These are phyloP conservation scores for Dioszegia aurantiaca DNA, from an alignment of 768 basidiomycete genomes.

Conservation along the genomic window DNA sequence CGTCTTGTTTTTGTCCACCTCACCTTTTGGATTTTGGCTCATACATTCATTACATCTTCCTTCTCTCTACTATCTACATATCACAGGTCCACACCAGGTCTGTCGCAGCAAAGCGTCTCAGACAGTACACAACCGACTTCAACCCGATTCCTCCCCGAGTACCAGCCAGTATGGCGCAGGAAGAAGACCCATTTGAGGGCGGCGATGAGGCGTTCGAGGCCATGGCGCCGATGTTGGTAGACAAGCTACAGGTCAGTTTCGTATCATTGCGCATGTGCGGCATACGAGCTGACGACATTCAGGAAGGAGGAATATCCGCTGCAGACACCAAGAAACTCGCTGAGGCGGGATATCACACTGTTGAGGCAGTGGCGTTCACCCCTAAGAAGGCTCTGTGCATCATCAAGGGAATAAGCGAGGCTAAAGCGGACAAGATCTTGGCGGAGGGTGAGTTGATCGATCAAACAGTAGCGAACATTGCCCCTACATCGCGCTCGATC, in stretches of 20 bases:
- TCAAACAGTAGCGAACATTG: no score
- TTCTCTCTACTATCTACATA: neutral
- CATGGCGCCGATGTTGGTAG: conserved; percentile 77
- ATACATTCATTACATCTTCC: neutral
- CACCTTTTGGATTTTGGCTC: conserved; percentile 1
- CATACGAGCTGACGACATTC: conserved; percentile 25
- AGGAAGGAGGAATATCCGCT: conserved; percentile 82
- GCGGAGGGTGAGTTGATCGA: conserved; percentile 65
- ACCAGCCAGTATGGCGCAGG: conserved; percentile 29
- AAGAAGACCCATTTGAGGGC: conserved; percentile 51
- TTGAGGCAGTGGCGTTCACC: conserved; percentile 94
- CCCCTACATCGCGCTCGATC: no score
- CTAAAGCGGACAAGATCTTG: conserved; percentile 95
- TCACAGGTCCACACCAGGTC: no score
- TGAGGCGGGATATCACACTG: conserved; percentile 86
- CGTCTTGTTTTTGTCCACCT: conserved; percentile 11
- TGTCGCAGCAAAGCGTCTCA: neutral
- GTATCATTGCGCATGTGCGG: neutral
- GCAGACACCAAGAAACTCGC: conserved; percentile 93
- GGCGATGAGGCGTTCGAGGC: conserved; percentile 61
- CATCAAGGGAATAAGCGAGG: conserved; percentile 95
- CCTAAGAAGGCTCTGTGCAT: conserved; percentile 85
- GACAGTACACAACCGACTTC: neutral
- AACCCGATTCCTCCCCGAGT: conserved; percentile 1
- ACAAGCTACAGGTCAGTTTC: conserved; percentile 58